Evolutionary conservation across 305 asterid genomes (phyloP), one percentile per base, ranked within the genome.

Genomic region (Lippia alba): DNA sequence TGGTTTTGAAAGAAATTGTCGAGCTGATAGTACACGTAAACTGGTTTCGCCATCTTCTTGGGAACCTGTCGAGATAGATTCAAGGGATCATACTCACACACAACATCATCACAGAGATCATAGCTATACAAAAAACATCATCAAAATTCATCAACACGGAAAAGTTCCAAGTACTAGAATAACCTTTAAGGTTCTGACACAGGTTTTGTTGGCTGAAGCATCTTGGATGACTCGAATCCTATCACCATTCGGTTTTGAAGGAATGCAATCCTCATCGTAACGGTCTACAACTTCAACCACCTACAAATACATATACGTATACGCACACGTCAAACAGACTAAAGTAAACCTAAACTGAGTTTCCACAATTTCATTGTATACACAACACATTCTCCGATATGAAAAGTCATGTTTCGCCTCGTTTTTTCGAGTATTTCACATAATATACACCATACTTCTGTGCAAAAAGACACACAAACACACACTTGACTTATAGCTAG

Each of bases 221-320:
- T 78, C 77, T 69, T 71, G 87, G 60, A 92, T 87, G 76, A 71
- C 87, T 11, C 83, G 78, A 56, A 77, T 60, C 73, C 83, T 89
- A 61, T 79, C 83, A 41, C 56, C 56, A 4, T 63, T 66, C 6
- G 71, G 3, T 4, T 68, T 74, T 0, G 85, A 50, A 44, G 92
- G 91, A 66, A 85, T 19, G 45, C 98, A 92, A 12, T 20, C 80
- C 12, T 86, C 87, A 24, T 92, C 98, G 3, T 92, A 92, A 6
- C 93, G 93, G 14, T 87, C 79, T 32, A 87, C 81, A 51, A 92
- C 77, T 79, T 92, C 97, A 59, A 90, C 97, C 60, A 92, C 98
- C 98, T 92, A 77, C 48, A 24, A 24, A 24, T 24, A 24, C 15
- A n/a, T 59, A 33, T 15, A 49, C 16, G 3, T 2, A 9, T 39